phyloP scores from a whole-genome alignment of 768 basidiomycete species.

The Mycena latifolia region DNA sequence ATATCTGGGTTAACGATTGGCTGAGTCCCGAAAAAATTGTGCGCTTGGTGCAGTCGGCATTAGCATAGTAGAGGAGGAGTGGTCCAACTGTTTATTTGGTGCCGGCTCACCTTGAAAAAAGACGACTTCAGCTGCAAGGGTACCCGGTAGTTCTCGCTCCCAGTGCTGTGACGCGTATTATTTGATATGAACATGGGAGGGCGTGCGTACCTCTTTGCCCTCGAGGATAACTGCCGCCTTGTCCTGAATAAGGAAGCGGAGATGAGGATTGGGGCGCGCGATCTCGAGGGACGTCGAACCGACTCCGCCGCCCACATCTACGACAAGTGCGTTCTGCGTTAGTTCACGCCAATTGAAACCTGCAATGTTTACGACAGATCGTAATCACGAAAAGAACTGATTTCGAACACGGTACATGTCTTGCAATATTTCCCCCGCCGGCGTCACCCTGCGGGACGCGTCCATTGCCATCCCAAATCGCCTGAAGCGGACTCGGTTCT shows the following conservation, averaged over 20 bases:
- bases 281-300: constrained; percentile 6
- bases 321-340: constrained; percentile 2
- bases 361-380: neutral
- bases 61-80: no score
- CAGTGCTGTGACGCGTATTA: constrained; percentile 27
- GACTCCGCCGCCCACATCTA: constrained; percentile 22
- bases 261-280: neutral
- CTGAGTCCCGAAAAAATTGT: constrained; percentile 44
- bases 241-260: constrained; percentile 12
- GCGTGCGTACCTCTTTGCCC: neutral
- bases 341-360: constrained; percentile 13
- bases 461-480: constrained; percentile 43
- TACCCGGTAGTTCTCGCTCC: constrained; percentile 38
- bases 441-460: constrained; percentile 15
- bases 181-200: no score
- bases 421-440: neutral
- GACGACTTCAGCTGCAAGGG: neutral
- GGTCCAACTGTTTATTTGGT: no score
- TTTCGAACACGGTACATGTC: constrained; percentile 13
- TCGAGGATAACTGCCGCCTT: neutral
- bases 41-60: constrained; percentile 24
- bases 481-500: constrained; percentile 34
- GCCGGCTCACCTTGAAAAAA: constrained; percentile 19
- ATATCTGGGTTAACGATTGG: constrained; percentile 39
- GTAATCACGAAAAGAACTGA: no score